phyloP scores from a whole-genome alignment of 83 land plant genomes.

The Thuja plicata region DNA sequence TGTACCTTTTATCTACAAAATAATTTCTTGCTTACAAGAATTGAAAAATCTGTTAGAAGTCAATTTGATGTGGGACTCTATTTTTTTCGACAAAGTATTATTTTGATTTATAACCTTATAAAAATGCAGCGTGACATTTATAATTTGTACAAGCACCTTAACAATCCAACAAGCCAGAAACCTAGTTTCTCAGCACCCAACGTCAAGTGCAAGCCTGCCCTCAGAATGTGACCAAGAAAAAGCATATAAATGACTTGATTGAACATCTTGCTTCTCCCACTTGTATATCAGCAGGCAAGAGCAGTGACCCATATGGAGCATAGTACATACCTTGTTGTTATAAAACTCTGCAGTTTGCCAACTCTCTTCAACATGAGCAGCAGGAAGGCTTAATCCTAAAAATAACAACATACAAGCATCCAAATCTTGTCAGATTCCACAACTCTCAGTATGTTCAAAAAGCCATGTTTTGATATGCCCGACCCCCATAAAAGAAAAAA shows the following conservation, averaged over 20 bases:
- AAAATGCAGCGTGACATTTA: no score
- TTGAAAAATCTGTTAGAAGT: no score
- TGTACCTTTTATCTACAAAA: no score
- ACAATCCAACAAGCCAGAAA: background rate
- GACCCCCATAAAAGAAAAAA: background rate
- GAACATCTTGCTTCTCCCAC: background rate
- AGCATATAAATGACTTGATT: background rate
- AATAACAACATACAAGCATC: conserved; percentile 2
- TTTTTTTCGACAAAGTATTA: no score
- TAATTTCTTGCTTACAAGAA: no score
- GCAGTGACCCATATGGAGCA: background rate
- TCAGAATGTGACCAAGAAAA: background rate
- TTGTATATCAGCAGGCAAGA: background rate
- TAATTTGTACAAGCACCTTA: background rate
- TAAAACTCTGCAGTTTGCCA: conserved; percentile 99
- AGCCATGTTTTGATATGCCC: background rate
- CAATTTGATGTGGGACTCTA: no score
- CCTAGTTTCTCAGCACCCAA: background rate
- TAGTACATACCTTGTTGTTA: conserved; percentile 77
- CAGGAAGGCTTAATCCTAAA: conserved; percentile 91
- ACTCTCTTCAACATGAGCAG: conserved; percentile 94
- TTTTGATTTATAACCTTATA: no score
- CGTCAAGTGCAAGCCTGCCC: background rate
- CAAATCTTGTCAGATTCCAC: conserved; percentile 3
- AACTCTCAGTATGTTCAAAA: background rate